Evolutionary conservation across 768 basidiomycete species (phyloP).

Genomic region (Leccinum uliginosum): DNA sequence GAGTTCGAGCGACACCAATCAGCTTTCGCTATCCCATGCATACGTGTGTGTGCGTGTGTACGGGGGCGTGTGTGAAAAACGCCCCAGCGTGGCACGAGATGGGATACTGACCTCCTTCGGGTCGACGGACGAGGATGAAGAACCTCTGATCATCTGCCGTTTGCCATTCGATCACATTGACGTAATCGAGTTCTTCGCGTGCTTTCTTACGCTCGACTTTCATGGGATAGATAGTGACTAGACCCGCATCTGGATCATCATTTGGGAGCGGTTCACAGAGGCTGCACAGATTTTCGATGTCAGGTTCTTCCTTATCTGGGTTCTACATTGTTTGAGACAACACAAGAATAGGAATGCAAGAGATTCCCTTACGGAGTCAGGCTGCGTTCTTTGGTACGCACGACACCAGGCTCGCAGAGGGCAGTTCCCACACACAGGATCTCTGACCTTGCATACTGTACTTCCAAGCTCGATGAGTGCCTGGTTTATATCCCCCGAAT

Average conservation of each 20-base stretch:
- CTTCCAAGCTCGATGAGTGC: slow-evolving; percentile 93
- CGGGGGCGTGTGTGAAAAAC: background rate
- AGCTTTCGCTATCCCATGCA: background rate
- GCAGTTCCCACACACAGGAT: slow-evolving; percentile 71
- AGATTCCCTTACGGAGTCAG: slow-evolving; percentile 8
- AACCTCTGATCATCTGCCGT: slow-evolving; percentile 40
- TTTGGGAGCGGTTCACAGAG: slow-evolving; percentile 58
- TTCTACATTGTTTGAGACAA: background rate
- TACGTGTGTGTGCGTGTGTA: background rate
- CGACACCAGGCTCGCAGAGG: slow-evolving; percentile 67
- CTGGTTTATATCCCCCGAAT: slow-evolving; percentile 85
- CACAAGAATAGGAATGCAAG: background rate
- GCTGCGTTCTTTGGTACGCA: slow-evolving; percentile 42
- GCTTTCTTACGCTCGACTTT: slow-evolving; percentile 77
- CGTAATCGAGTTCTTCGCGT: slow-evolving; percentile 79
- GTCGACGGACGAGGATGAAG: slow-evolving; percentile 78
- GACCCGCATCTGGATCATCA: slow-evolving; percentile 12
- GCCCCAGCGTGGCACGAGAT: background rate
- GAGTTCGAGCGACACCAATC: background rate
- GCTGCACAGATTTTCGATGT: slow-evolving; percentile 76
- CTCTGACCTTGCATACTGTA: slow-evolving; percentile 84
- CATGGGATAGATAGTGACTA: slow-evolving; percentile 84
- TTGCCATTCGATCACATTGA: slow-evolving; percentile 84
- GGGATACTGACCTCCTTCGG: slow-evolving; percentile 63
- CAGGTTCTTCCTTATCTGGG: slow-evolving; percentile 28